These are phyloP conservation scores for Dryas octopetala DNA, from an alignment of 306 rosid genomes.

Conservation along the genomic window DNA sequence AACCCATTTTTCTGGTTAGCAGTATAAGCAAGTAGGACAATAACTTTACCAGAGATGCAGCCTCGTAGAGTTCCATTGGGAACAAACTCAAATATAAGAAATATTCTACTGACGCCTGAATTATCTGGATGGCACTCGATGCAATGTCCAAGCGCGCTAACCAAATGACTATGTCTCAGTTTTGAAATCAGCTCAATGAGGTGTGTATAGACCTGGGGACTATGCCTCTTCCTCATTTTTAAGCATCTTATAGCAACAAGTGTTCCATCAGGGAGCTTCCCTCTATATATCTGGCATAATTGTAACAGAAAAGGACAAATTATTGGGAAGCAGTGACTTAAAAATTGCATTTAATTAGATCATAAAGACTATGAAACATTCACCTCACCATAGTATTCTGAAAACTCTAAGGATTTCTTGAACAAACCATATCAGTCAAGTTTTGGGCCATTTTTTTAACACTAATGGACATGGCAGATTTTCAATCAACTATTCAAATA, in stretches of 20 bases:
- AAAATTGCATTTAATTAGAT: neutral
- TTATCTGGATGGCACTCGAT: slow-evolving; percentile 71
- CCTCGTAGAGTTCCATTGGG: slow-evolving; percentile 63
- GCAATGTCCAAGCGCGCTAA: slow-evolving; percentile 93
- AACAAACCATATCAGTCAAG: neutral
- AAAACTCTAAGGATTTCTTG: neutral
- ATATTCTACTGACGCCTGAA: slow-evolving; percentile 57
- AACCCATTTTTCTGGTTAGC: neutral
- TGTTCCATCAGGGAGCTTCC: slow-evolving; percentile 77
- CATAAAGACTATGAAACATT: neutral
- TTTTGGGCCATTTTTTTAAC: neutral
- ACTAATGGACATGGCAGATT: neutral
- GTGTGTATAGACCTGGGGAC: slow-evolving; percentile 61
- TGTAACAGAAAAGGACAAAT: neutral
- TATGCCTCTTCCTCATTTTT: slow-evolving; percentile 61
- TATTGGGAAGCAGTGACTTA: neutral
- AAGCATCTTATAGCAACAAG: slow-evolving; percentile 59
- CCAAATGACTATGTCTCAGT: slow-evolving; percentile 77
- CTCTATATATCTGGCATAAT: slow-evolving; percentile 63
- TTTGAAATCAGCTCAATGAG: slow-evolving; percentile 79
- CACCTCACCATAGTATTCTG: neutral
- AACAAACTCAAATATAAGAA: slow-evolving; percentile 70
- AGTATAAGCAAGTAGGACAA: slow-evolving; percentile 8
- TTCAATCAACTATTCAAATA: neutral
- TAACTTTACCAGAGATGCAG: slow-evolving; percentile 66